Base-by-base conservation (phyloP, 345 rosid genomes). In the Melastoma malabathricum region DNA sequence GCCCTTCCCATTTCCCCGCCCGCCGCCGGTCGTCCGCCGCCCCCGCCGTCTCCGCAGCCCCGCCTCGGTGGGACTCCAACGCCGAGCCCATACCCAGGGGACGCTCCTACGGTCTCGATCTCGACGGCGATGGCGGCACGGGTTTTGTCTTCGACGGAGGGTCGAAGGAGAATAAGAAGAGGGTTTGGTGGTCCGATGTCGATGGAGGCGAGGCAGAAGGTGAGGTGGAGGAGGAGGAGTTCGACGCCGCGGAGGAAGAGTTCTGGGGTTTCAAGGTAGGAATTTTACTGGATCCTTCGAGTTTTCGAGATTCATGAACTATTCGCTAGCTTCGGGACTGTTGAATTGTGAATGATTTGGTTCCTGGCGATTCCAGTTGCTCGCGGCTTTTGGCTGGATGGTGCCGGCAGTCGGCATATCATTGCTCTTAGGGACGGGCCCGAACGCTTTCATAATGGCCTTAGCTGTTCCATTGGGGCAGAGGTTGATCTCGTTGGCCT, bases 391-490 rank as follows among this genome's bases (percentile, higher is more conserved):
- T 49, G 88, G 89, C 10, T 86, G 92, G 96, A 84, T 78, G 78
- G 51, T 90, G 62, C 89, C 92, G 1, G 94, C 96, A 16, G 57
- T 86, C 5, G 82, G 71, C 38, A 54, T 90, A 57, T 76, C 94
- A 0, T 60, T 77, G 62, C 64, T 90, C 56, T 66, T 90, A 2
- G 94, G 94, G 67, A 82, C 88, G 15, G 86, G 82, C 23, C 72
- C 90, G 47, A 76, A 78, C 64, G 85, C 89, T 2, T 77, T 89
- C 50, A 23, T 84, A 45, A 86, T 86, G 96, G 96, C 94, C 52
- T 71, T 80, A 65, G 97, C 82, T 4, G 86, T 86, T 64, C 98
- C 98, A 14, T 58, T 90, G 14, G 87, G 82, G 5, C 94, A 86
- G 68, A 65, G 89, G 6, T 54, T 72, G 14, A 55, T 83, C 25